Conservation (phyloP, 1,284 basidiomycete genomes). For the Ceratobasidium sp. region DNA sequence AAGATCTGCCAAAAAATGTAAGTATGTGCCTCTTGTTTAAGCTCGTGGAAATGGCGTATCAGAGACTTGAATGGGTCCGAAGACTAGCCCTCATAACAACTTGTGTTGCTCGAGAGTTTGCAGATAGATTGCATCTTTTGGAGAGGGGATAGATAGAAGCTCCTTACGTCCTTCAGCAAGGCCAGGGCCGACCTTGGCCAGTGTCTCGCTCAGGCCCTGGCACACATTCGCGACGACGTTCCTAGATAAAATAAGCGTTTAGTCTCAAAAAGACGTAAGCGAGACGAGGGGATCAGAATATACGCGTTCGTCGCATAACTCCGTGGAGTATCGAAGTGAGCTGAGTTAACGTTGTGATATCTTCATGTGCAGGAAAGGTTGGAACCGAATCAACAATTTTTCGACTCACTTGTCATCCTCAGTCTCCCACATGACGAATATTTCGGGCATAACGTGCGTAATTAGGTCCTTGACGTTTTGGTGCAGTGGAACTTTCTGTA, state of each 20-base stretch:
- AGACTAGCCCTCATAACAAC: slow-evolving; percentile 32
- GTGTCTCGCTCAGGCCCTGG: slow-evolving; percentile 87
- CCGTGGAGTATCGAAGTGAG: slow-evolving; percentile 80
- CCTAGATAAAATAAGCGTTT: slow-evolving; percentile 60
- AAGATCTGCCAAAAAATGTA: slow-evolving; percentile 64
- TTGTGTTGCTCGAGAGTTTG: slow-evolving; percentile 30
- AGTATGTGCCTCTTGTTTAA: not conserved
- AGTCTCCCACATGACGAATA: slow-evolving; percentile 91
- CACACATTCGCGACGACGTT: slow-evolving; percentile 88
- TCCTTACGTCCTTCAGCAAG: slow-evolving; percentile 71
- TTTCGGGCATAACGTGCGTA: slow-evolving; percentile 75
- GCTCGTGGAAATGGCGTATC: slow-evolving; percentile 28
- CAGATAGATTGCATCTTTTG: slow-evolving; percentile 20
- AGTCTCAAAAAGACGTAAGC: slow-evolving; percentile 44
- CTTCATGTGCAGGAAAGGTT: slow-evolving; percentile 63
- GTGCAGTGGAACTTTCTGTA: slow-evolving; percentile 68
- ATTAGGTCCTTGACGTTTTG: slow-evolving; percentile 85
- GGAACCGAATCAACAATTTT: slow-evolving; percentile 35
- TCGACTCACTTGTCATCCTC: slow-evolving; percentile 96
- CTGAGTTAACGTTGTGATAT: slow-evolving; percentile 71
- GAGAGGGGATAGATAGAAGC: not conserved
- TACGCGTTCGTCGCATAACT: slow-evolving; percentile 67
- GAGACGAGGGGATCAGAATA: slow-evolving; percentile 55
- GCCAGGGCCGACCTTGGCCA: slow-evolving; percentile 89
- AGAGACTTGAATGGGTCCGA: slow-evolving; percentile 45